phyloP scores from a whole-genome alignment of 352 stramenopile species.

The Pythium dissimile region DNA sequence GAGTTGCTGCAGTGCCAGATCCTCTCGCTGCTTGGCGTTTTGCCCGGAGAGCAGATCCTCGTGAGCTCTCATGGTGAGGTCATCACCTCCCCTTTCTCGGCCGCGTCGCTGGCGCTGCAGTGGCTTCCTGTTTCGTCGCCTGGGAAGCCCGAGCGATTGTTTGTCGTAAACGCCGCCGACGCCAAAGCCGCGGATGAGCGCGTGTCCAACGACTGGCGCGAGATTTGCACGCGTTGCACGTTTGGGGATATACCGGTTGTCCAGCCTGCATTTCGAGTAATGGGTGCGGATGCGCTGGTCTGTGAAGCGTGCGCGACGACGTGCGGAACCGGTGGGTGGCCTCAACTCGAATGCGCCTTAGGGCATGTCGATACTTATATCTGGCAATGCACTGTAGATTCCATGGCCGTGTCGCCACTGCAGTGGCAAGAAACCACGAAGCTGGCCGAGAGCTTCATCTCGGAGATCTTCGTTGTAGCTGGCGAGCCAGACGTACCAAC shows the following conservation, averaged over 20 bases:
- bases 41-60: conserved; percentile 54
- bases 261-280: conserved; percentile 47
- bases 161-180: not conserved
- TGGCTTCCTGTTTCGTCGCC: conserved; percentile 44
- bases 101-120: conserved; percentile 15
- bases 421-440: conserved; percentile 37
- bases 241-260: conserved; percentile 50
- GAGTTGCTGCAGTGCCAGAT: conserved; percentile 72
- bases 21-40: conserved; percentile 58
- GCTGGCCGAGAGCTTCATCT: conserved; percentile 52
- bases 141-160: conserved; percentile 10
- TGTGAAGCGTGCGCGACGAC: conserved; percentile 62
- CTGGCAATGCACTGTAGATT: conserved; percentile 20
- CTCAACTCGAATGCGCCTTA: not conserved
- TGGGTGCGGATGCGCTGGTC: conserved; percentile 28
- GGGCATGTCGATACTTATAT: not conserved
- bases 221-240: conserved; percentile 58
- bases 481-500: conserved; percentile 48
- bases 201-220: conserved; percentile 38
- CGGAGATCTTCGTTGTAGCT: conserved; percentile 51
- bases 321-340: conserved; percentile 47
- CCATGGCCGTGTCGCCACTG: conserved; percentile 36
- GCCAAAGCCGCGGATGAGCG: not conserved
- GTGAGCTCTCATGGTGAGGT: conserved; percentile 43
- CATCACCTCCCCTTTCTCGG: conserved; percentile 20